Conservation (phyloP, 2,329 filamentous ascomycete genomes). For the Hypomyces rosellus region DNA sequence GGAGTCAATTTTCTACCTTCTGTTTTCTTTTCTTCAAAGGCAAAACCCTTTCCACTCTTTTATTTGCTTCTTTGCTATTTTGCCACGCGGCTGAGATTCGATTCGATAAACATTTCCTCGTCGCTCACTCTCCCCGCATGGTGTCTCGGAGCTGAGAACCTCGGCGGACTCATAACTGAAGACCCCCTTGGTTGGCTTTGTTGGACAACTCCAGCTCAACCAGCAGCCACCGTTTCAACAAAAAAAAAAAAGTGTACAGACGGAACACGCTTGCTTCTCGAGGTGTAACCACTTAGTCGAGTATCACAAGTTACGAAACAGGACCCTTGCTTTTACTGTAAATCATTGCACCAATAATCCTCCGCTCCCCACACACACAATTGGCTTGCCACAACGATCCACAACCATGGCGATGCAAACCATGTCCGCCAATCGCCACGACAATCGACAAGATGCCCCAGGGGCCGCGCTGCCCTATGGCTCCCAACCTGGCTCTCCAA, state of each 20-base stretch:
- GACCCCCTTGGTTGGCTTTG: neutral
- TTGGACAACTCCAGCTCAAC: neutral
- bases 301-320: neutral
- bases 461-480: conserved; percentile 32
- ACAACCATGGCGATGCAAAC: conserved; percentile 26
- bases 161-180: neutral
- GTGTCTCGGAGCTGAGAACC: neutral
- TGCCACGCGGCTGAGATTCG: neutral
- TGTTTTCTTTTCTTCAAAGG: no score
- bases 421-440: conserved; percentile 19
- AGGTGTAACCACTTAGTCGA: neutral
- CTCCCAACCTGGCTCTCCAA: conserved; percentile 65
- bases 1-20: no score
- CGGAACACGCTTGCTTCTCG: neutral
- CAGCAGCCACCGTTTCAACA: neutral
- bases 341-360: neutral
- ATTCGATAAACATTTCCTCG: neutral
- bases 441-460: conserved; percentile 23
- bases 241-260: neutral
- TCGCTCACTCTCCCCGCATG: neutral
- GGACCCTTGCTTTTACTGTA: neutral
- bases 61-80: neutral
- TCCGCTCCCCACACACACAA: neutral
- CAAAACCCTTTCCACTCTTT: neutral
- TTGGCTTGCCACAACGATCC: neutral